A percentile compares a stretch with the other conserved stretches of the same genome.
Evolutionary conservation across 73 alveolate species (phyloP).

Genomic region (Blepharisma japonicum): DNA sequence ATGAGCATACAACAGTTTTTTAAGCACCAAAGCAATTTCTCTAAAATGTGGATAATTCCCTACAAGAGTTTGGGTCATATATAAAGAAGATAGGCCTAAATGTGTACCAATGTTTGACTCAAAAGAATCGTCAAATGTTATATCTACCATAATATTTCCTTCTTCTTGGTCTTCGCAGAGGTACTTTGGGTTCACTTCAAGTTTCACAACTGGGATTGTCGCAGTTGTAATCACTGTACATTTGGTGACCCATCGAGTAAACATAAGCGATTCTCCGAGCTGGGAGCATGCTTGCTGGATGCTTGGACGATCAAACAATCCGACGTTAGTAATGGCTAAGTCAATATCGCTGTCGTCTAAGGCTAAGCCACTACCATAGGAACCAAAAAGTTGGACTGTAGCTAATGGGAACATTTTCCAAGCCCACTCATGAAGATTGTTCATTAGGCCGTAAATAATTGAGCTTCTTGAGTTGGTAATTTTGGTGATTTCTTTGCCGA

Average conservation of each 20-base stretch:
- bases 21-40: slow-evolving; percentile 39
- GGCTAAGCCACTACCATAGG: slow-evolving; percentile 1
- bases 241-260: not conserved
- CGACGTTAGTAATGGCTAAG: not conserved
- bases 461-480: not conserved
- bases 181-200: not conserved
- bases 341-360: slow-evolving; percentile 12
- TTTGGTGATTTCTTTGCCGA: not conserved
- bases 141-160: not conserved
- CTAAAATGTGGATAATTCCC: slow-evolving; percentile 37
- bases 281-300: not conserved
- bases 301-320: not conserved
- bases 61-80: slow-evolving; percentile 38
- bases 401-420: not conserved
- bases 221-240: not conserved
- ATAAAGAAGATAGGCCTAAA: slow-evolving; percentile 41
- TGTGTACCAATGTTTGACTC: slow-evolving; percentile 24
- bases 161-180: not conserved
- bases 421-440: not conserved
- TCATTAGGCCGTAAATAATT: not conserved
- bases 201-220: slow-evolving; percentile 8
- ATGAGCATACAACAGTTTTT: slow-evolving; percentile 37
- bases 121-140: not conserved
- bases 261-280: not conserved
- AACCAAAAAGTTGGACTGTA: not conserved